Evolutionary conservation across 805 yeast genomes (phyloP).

Genomic region (Tetrapisispora namnaoensis): DNA sequence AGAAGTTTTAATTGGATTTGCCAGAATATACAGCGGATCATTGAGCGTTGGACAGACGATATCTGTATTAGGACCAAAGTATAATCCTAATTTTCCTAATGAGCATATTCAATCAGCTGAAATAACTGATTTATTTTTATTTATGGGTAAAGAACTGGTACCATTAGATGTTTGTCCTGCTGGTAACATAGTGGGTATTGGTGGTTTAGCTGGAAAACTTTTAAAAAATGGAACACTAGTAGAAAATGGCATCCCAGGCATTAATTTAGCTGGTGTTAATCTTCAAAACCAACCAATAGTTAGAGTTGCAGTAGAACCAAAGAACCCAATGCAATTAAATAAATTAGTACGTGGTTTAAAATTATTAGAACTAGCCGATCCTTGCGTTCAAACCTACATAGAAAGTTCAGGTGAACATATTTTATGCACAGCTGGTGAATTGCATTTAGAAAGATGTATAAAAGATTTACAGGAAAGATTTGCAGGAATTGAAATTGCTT

Average conservation of each 20-base stretch:
- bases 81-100: slow-evolving; percentile 52
- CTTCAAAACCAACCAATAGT: slow-evolving; percentile 82
- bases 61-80: slow-evolving; percentile 77
- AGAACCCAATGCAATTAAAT: slow-evolving; percentile 69
- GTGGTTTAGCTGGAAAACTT: slow-evolving; percentile 75
- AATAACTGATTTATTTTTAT: slow-evolving; percentile 59
- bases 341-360: slow-evolving; percentile 70
- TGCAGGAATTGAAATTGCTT: slow-evolving; percentile 80
- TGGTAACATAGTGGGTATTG: slow-evolving; percentile 90
- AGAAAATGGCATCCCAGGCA: slow-evolving; percentile 47
- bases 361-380: slow-evolving; percentile 79
- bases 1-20: slow-evolving; percentile 77
- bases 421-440: slow-evolving; percentile 90
- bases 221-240: slow-evolving; percentile 81
- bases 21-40: slow-evolving; percentile 83
- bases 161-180: slow-evolving; percentile 77
- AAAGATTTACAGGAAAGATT: slow-evolving; percentile 85
- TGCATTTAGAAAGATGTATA: slow-evolving; percentile 89
- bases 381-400: slow-evolving; percentile 79
- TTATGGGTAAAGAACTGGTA: slow-evolving; percentile 89
- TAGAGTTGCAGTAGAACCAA: slow-evolving; percentile 92
- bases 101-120: slow-evolving; percentile 49
- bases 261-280: slow-evolving; percentile 69
- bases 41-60: slow-evolving; percentile 65
- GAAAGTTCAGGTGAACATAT: slow-evolving; percentile 91